Conservation (phyloP, 73 alveolate genomes). For the Paraurostyla sp. region DNA sequence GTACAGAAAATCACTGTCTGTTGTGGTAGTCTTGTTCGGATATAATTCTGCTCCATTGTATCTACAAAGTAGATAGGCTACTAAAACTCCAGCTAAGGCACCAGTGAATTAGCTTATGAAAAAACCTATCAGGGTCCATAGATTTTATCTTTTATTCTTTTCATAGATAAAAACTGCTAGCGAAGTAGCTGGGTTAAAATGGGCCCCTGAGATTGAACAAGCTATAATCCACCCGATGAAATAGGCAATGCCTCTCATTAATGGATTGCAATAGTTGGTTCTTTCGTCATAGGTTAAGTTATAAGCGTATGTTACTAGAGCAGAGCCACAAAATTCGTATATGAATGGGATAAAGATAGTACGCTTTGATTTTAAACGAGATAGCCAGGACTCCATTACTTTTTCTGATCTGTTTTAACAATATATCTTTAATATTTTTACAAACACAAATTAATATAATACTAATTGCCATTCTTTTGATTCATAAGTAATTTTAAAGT, state of each 20-base stretch:
- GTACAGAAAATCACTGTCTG: not conserved
- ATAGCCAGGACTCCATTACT: conserved; percentile 21
- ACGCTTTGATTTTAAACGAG: not conserved
- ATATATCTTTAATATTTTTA: no score
- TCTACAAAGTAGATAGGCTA: not conserved
- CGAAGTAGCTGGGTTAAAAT: conserved; percentile 61
- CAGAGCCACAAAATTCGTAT: conserved; percentile 53
- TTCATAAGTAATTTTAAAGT: no score
- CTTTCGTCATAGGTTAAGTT: not conserved
- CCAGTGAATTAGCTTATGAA: conserved; percentile 12
- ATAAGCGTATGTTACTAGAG: conserved; percentile 23
- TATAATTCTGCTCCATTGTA: conserved; percentile 23
- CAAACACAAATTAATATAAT: no score
- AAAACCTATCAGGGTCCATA: not conserved
- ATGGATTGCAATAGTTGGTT: not conserved
- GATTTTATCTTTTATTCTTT: not conserved
- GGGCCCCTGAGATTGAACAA: conserved; percentile 45
- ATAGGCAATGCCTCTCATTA: conserved; percentile 43
- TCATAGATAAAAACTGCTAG: conserved; percentile 55
- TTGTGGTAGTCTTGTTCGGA: not conserved
- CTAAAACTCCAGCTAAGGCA: conserved; percentile 20
- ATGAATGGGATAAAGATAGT: not conserved
- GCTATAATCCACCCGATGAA: conserved; percentile 52
- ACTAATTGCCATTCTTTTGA: no score
- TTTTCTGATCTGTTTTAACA: no score